Conservation (phyloP, 2,329 filamentous ascomycete genomes). For the Graphiopsis chlorocephala region DNA sequence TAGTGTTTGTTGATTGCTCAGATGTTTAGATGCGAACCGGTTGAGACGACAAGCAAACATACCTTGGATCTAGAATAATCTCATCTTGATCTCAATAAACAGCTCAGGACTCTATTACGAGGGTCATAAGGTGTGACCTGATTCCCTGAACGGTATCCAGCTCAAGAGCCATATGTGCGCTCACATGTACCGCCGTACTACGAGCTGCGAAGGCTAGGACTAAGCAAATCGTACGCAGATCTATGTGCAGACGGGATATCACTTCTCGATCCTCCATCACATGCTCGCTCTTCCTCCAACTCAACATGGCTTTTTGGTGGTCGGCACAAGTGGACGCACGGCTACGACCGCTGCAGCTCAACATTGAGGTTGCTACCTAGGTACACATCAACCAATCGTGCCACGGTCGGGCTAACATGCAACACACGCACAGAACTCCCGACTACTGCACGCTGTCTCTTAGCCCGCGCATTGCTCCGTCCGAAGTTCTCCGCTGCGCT, state of each 20-base stretch:
- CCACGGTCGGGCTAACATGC: not conserved
- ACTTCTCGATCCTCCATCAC: not conserved
- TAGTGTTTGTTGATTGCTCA: not conserved
- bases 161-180: not conserved
- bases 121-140: not conserved
- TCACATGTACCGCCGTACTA: not conserved
- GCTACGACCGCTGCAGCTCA: not conserved
- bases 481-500: slow-evolving; percentile 15
- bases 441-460: not conserved
- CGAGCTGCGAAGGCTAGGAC: not conserved
- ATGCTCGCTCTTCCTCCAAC: not conserved
- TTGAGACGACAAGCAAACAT: not conserved
- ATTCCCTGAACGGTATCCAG: not conserved
- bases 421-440: not conserved
- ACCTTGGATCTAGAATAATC: not conserved
- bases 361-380: not conserved
- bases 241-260: not conserved
- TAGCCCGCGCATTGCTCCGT: not conserved
- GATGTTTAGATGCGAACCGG: not conserved
- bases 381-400: not conserved
- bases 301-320: not conserved
- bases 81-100: not conserved
- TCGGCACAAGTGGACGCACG: not conserved
- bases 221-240: not conserved
- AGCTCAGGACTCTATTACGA: not conserved